These are phyloP conservation scores for Physcomitrellopsis africana DNA, from an alignment of 225 moss, liverwort and hornwort genomes.

Conservation along the genomic window DNA sequence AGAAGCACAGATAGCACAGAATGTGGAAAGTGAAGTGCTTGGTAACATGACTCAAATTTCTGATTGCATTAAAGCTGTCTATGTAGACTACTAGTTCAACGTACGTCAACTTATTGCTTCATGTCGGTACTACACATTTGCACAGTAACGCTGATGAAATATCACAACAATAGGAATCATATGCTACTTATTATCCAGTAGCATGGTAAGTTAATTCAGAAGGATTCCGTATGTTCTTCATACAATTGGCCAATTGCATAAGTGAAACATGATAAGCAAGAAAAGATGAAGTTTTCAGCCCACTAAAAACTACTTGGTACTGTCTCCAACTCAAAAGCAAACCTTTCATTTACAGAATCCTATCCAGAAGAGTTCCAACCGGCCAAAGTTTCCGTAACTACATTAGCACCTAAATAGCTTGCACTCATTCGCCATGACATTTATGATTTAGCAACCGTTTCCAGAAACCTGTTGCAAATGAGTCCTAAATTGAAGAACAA, in stretches of 20 bases:
- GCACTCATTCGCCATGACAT: slow-evolving; percentile 18
- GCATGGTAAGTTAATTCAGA: neutral
- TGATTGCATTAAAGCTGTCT: slow-evolving; percentile 3
- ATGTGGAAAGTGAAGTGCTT: too few relatives aligned
- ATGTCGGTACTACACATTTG: neutral
- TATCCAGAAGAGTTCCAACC: slow-evolving; percentile 7
- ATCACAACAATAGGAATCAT: neutral
- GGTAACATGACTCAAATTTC: neutral
- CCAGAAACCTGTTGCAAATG: slow-evolving; percentile 2
- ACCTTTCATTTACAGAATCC: neutral
- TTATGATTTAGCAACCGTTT: neutral
- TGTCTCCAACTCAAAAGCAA: slow-evolving; percentile 3
- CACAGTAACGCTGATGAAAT: neutral
- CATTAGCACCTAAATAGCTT: neutral
- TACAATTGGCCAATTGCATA: slow-evolving; percentile 1
- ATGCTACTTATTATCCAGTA: neutral
- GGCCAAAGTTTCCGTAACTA: slow-evolving; percentile 16
- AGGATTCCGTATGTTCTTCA: slow-evolving; percentile 12
- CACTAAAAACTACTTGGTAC: slow-evolving; percentile 17
- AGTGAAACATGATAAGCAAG: slow-evolving; percentile 14
- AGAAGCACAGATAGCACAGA: neutral
- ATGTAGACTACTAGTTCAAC: neutral
- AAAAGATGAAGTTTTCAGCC: slow-evolving; percentile 3
- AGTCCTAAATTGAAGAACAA: slow-evolving; percentile 5
- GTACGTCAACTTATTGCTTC: neutral